Evolutionary conservation across 768 basidiomycete genomes (phyloP), one percentile per base, ranked within the genome.

Genomic region (Termitomyces sp.): DNA sequence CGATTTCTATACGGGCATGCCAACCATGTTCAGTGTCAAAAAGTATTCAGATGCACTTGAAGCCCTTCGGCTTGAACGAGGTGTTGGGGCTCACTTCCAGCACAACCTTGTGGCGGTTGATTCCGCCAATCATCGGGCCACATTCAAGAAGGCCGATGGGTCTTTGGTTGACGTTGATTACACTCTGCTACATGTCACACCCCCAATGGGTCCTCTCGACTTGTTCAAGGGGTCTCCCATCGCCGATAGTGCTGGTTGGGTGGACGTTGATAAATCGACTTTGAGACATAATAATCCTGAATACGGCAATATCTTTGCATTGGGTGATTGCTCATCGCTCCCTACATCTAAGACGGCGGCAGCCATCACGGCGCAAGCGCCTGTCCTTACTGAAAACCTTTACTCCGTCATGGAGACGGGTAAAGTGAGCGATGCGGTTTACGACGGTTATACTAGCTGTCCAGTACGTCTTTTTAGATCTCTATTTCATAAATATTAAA

Each of bases 281-380:
- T 80, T 95, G 32, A 88, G 88, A 64, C 94, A 95, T 66, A 82
- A 79, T 56, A 95, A 95, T 59, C 89, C 86, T 22, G 81, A 85
- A 65, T 90, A 77, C 66, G 73, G 76, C 41, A 98, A 97, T 69
- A 81, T 98, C 31, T 98, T 94, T 71, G 80, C 92, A 8, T 67
- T 98, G 12, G 96, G 96, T n/a, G 96, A 99, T 68, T 90, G 90
- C 65, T 90, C 92, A 24, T 90, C 87, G 36, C 72, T 97, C 29
- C 96, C 96, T 8, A 98, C 94, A 27, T 93, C 91, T 71, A 99
- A 96, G 79, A 99, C 96, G 0, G 92, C 90, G 0, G 95, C 96
- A 14, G 96, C 95, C 5, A 89, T 98, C 65, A 93, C 91, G 2
- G 85, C 84, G 0, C 93, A 99, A 71, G 86, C 90, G 1, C 96